Evolutionary conservation across 192 early-diverging fungal species (phyloP), one percentile per base, ranked within the genome.

Genomic region (Dissophora globulifera): DNA sequence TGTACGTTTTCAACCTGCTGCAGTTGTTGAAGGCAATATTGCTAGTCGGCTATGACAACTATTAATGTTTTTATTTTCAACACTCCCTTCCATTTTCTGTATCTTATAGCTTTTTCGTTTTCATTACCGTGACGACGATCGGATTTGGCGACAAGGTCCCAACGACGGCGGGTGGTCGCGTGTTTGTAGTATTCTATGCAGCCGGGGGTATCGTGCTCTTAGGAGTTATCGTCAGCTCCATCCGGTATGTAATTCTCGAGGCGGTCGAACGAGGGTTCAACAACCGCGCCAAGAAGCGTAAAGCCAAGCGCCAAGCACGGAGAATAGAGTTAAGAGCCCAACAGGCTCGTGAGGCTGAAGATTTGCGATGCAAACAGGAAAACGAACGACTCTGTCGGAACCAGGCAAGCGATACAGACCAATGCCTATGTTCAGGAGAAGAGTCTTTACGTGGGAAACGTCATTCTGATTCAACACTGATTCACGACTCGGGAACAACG

Each of bases 221-320:
- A 27, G 71, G 56, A 4, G 23, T 75, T 41, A 62, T 45, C 12
- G 50, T 75, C 17, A 75, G 59, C 42, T 46, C 71, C 1, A 75
- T 75, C 35, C 71, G 71, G 16, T 75, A 75, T 60, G 71, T 75
- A 23, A 65, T 75, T 1, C n/a, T 75, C 45, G 71, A 75, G 25
- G 71, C 65, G 10, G 19, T 60, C 13, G 62, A 75, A 20, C 40
- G 62, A 25, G 31, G 57, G 29, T 75, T 60, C 20, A 40, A 52
- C 16, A 31, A 32, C 27, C 71, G 43, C 2, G 57, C 62, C 23
- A 65, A 59, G 19, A 50, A 58, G 19, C 62, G 71, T 23, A 65
- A 66, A 16, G 57, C 56, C 15, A 59, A 53, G 11, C 54, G 69
- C 10, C 42, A 64, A 6, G 69, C 58, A 9, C 22, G 61, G n/a